Evolutionary conservation across 768 basidiomycete genomes (phyloP), one percentile per base, ranked within the genome.

Genomic region (Serpula lacrymans): DNA sequence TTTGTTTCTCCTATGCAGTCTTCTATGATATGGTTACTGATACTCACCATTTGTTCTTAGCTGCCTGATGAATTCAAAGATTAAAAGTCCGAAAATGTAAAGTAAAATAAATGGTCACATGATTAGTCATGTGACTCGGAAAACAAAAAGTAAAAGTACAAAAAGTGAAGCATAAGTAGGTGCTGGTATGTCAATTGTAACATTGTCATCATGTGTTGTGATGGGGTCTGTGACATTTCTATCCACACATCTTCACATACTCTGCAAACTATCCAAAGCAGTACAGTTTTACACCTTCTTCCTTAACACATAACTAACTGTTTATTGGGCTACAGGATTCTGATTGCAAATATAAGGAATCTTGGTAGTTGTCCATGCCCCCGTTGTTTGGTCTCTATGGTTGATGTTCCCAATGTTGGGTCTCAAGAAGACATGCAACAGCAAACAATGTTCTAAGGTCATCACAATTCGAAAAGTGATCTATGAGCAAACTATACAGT

Each of bases 401-500:
- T 49, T 1, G 22, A 53, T 9, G 45, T 63, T 18, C 20, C 17
- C 6, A 16, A 45, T 23, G 31, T 61, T 12, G 62, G 62, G 8
- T 51, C 35, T 12, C 12, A 37, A 5, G 10, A 25, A 0, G 55
- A 60, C 43, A 31, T 26, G 14, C 6, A 35, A 0, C 11, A 12
- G 1, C 45, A 45, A n/a, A n/a, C 28, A 2, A 34, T 41, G 35
- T 6, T 1, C 18, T 8, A 42, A 34, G 37, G 36, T 62, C 13
- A 24, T 13, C 3, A 16, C 8, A 3, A 53, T 59, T 6, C 48
- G 60, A 1, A 22, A 49, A 12, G 27, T 50, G 1, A 61, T 67
- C 5, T 65, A 65, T 38, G 25, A 56, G 30, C 36, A 48, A 48
- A 50, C 20, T 45, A 44, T 30, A 39, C 35, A 1, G 54, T 67